Evolutionary conservation across 2,329 filamentous ascomycete genomes (phyloP), one percentile per base, ranked within the genome.

Genomic region (Neofusicoccum laricinum): DNA sequence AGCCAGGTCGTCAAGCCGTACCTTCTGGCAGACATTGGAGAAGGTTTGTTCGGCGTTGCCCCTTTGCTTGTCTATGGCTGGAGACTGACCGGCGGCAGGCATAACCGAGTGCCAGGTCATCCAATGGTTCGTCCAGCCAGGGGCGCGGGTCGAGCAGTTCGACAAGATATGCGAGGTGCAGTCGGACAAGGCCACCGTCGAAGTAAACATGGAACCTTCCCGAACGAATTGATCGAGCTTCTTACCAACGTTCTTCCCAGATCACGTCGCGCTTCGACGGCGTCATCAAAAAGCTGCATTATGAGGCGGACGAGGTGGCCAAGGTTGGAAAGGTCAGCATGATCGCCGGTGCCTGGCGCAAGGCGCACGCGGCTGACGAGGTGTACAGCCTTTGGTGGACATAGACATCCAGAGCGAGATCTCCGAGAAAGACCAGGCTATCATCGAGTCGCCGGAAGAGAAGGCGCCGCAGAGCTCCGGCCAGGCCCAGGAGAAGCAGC

Each of bases 61-160:
- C 53, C 69, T 7, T 17, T 3, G 25, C 21, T 10, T 32, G 34
- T 53, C 43, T 45, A 3, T 5, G n/a, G 10, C 21, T 43, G 25
- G 5, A 30, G 25, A 7, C 25, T 30, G 25, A 34, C 19, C 8
- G 36, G 40, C 51, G 17, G 63, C 68, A 95, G 95, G 95, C 63
- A 99, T 98, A 73, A 93, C 95, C 75, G 95, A 99, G 80, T 97
- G 95, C 74, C 95, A 99, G 79, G 92, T 99, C 73, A 98, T 98
- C 72, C 95, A 99, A 82, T 99, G 95, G 95, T 99, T 98, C 76
- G 94, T 99, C 69, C 90, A 97, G 79, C 93, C 96, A 57, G 94
- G 93, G 65, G 95, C 95, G 40, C 89, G 91, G 65, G 93, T 99
- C 71, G 93, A 99, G 81, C 94, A 99, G 81, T 99, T 97, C 85